phyloP scores from a whole-genome alignment of 2,329 filamentous ascomycete species.

The Annulohypoxylon truncatum region DNA sequence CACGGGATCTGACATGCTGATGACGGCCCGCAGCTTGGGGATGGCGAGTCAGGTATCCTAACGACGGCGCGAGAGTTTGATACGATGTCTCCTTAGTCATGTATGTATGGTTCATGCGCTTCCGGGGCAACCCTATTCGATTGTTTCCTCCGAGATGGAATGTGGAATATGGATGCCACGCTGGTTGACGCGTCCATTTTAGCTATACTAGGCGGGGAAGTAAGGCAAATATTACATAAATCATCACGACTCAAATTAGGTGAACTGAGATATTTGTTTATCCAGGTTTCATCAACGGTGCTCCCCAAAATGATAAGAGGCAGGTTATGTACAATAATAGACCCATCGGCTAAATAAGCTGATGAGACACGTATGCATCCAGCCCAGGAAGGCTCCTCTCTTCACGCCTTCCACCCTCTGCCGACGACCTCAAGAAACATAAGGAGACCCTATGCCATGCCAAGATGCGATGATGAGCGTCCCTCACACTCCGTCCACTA shows the following conservation, averaged over 20 bases:
- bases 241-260: neutral
- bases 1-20: neutral
- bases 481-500: slow-evolving; percentile 17
- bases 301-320: slow-evolving; percentile 31
- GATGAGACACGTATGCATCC: slow-evolving; percentile 19
- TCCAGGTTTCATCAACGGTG: slow-evolving; percentile 36
- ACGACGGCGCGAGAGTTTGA: neutral
- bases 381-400: slow-evolving; percentile 7
- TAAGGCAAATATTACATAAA: too few relatives aligned
- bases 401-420: slow-evolving; percentile 2
- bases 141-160: neutral
- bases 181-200: neutral
- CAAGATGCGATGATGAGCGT: slow-evolving; percentile 21
- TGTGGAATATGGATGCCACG: neutral
- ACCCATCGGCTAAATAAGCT: slow-evolving; percentile 19
- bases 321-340: slow-evolving; percentile 36
- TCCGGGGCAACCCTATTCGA: neutral
- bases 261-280: slow-evolving; percentile 7
- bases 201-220: too few relatives aligned
- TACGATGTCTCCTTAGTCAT: neutral
- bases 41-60: neutral
- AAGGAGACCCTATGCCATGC: slow-evolving; percentile 30
- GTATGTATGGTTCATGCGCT: neutral
- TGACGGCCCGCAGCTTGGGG: neutral
- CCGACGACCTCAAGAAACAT: slow-evolving; percentile 11